Conservation (phyloP, 352 stramenopile species). For the Pythium rhizo-oryzae region DNA sequence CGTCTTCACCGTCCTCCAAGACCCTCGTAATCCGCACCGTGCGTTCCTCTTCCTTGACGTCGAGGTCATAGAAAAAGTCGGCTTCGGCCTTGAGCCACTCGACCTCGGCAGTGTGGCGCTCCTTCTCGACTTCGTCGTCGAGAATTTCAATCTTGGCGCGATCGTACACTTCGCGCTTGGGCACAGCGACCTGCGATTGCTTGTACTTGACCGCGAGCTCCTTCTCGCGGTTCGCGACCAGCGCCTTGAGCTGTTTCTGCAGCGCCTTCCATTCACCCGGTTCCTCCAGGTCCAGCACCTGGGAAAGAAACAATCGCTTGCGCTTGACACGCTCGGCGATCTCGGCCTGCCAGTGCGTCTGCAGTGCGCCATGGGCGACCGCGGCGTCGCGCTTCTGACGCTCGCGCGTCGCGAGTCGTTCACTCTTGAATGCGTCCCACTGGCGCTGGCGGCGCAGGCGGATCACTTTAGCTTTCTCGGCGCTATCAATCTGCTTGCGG, state of each 20-base stretch:
- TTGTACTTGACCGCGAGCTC: conserved; percentile 51
- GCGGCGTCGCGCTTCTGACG: conserved; percentile 42
- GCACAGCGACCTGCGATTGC: conserved; percentile 41
- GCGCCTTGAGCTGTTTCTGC: conserved; percentile 41
- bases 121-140: conserved; percentile 49
- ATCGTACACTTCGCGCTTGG: conserved; percentile 48
- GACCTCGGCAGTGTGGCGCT: conserved; percentile 40
- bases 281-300: conserved; percentile 58
- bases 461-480: conserved; percentile 71
- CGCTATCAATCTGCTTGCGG: conserved; percentile 50
- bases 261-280: conserved; percentile 51
- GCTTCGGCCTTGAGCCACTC: conserved; percentile 59
- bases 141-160: conserved; percentile 59
- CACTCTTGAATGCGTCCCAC: conserved; percentile 59
- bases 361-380: conserved; percentile 40
- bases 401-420: conserved; percentile 43
- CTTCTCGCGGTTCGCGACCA: conserved; percentile 39
- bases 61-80: conserved; percentile 52
- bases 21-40: conserved; percentile 29
- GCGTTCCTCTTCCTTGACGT: conserved; percentile 47
- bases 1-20: too few relatives aligned
- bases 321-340: conserved; percentile 37
- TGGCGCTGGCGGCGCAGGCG: conserved; percentile 50
- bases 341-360: conserved; percentile 44
- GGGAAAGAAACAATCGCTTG: conserved; percentile 38